phyloP scores from a whole-genome alignment of 1,284 basidiomycete genomes.

The Chalciporus piperatoides region DNA sequence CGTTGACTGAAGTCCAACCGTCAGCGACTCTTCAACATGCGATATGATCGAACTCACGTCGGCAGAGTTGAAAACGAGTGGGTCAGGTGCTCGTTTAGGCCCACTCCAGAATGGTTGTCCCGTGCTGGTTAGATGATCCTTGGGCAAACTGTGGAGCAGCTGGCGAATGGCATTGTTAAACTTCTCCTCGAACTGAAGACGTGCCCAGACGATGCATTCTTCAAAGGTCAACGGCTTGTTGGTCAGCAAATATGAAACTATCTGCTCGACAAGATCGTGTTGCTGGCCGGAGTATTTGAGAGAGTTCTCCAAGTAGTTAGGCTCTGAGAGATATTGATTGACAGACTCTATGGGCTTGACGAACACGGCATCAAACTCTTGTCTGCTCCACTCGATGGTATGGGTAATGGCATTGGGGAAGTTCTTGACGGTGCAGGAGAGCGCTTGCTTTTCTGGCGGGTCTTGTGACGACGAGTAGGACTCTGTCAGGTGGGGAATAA shows the following conservation, averaged over 20 bases:
- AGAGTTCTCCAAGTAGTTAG: constrained; percentile 91
- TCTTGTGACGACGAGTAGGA: constrained; percentile 99
- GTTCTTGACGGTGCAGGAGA: constrained; percentile 98
- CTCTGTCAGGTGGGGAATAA: constrained; percentile 94
- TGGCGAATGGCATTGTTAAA: constrained; percentile 95
- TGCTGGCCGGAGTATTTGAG: constrained; percentile 90
- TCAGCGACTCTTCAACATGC: constrained; percentile 2
- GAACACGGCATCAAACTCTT: constrained; percentile 91
- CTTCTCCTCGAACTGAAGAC: constrained; percentile 93
- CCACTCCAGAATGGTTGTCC: constrained; percentile 98
- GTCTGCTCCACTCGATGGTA: constrained; percentile 99
- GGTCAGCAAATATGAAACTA: constrained; percentile 88
- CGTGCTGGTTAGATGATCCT: constrained; percentile 84
- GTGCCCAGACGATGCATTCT: constrained; percentile 97
- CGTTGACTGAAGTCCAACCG: constrained; percentile 52
- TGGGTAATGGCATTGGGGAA: constrained; percentile 99
- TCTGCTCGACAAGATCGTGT: constrained; percentile 87
- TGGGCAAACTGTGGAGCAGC: constrained; percentile 90
- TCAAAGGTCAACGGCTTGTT: constrained; percentile 94
- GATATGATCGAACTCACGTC: constrained; percentile 58
- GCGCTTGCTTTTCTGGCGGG: constrained; percentile 97
- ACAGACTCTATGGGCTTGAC: constrained; percentile 93
- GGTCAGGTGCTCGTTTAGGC: constrained; percentile 96
- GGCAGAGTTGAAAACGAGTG: constrained; percentile 81
- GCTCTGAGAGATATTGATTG: constrained; percentile 96